Evolutionary conservation across 805 yeast species (phyloP).

Genomic region (Kuraishia piskuri): DNA sequence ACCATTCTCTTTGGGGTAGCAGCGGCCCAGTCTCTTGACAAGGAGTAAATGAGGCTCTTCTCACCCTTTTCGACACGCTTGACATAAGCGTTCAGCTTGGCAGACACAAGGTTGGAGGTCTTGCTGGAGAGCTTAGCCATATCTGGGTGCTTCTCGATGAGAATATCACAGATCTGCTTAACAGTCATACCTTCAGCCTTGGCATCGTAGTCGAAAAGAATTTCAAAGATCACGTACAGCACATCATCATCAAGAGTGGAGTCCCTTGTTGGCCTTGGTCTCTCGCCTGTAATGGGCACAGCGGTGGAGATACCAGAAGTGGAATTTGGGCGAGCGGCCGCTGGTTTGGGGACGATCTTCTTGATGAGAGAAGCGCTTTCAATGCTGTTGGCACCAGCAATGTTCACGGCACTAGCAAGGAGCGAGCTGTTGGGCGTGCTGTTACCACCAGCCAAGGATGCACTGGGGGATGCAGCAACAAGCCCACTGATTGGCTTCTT

Average conservation of each 20-base stretch:
- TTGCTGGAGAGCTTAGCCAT: slow-evolving; percentile 77
- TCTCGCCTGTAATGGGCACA: slow-evolving; percentile 71
- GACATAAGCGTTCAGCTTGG: slow-evolving; percentile 78
- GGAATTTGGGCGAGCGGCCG: slow-evolving; percentile 27
- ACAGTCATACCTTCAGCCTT: slow-evolving; percentile 82
- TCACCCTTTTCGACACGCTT: slow-evolving; percentile 83
- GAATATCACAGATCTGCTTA: slow-evolving; percentile 73
- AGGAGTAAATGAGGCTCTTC: slow-evolving; percentile 58
- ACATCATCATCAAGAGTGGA: slow-evolving; percentile 68
- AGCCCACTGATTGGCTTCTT: not conserved
- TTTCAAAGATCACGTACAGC: slow-evolving; percentile 63
- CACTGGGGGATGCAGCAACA: not conserved
- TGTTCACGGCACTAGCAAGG: slow-evolving; percentile 1
- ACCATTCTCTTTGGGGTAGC: slow-evolving; percentile 87
- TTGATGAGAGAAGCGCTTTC: not conserved
- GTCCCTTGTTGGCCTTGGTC: slow-evolving; percentile 64
- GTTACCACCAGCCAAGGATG: not conserved
- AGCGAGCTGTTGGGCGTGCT: not conserved
- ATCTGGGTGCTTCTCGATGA: slow-evolving; percentile 69
- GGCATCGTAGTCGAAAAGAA: slow-evolving; percentile 60
- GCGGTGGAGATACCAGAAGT: slow-evolving; percentile 72
- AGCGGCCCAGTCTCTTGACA: slow-evolving; percentile 86
- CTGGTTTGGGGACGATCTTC: slow-evolving; percentile 4
- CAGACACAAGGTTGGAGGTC: slow-evolving; percentile 73
- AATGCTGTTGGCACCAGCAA: slow-evolving; percentile 2